Conservation (phyloP, 352 stramenopile genomes). For the Lagenidium giganteum region DNA sequence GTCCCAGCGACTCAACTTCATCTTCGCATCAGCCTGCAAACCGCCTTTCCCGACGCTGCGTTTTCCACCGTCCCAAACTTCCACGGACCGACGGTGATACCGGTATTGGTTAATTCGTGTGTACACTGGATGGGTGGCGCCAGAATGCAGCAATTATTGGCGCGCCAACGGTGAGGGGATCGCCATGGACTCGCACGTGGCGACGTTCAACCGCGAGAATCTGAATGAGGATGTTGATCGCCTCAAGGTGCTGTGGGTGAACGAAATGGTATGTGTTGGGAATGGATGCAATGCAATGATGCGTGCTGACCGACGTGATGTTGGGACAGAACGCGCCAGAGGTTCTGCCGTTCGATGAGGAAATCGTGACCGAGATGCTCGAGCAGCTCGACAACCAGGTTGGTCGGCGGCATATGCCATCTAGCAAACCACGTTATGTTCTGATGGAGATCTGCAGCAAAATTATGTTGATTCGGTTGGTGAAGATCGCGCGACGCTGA, state of each 20-base stretch:
- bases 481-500: slow-evolving; percentile 54
- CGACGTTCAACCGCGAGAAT: slow-evolving; percentile 54
- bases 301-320: slow-evolving; percentile 1
- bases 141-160: not conserved
- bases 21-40: too few species aligned
- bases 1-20: too few species aligned
- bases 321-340: slow-evolving; percentile 64
- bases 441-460: slow-evolving; percentile 34
- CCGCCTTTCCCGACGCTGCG: too few species aligned
- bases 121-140: too few species aligned
- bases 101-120: too few species aligned
- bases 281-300: not conserved
- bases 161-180: slow-evolving; percentile 1
- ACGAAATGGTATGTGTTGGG: slow-evolving; percentile 54
- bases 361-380: slow-evolving; percentile 79
- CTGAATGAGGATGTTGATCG: slow-evolving; percentile 78
- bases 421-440: not conserved
- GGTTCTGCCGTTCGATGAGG: slow-evolving; percentile 66
- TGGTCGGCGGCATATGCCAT: not conserved
- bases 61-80: too few species aligned
- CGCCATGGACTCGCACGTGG: slow-evolving; percentile 15
- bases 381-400: slow-evolving; percentile 82
- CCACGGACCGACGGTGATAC: too few species aligned
- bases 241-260: slow-evolving; percentile 73
- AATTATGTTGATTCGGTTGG: slow-evolving; percentile 79